Conservation (phyloP, 2,329 filamentous ascomycete species). For the Cryphonectria parasitica region DNA sequence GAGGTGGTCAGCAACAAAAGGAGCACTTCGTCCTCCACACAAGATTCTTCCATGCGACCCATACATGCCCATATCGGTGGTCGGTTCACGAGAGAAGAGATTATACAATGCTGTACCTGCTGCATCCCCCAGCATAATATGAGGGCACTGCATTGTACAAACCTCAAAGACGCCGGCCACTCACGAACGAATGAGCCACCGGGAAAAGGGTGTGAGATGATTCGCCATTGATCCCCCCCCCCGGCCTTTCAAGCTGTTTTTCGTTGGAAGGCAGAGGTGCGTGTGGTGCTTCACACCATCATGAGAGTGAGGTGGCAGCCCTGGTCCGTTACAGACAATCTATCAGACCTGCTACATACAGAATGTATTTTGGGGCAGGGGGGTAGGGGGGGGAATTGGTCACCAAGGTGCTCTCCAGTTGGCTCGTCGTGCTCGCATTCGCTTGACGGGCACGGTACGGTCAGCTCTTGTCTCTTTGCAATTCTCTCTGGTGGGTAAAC, state of each 20-base stretch:
- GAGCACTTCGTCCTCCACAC: neutral
- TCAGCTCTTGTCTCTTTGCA: neutral
- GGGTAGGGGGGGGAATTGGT: too few relatives aligned
- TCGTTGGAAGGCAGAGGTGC: neutral
- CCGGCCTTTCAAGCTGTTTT: neutral
- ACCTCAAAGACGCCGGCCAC: neutral
- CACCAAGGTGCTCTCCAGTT: neutral
- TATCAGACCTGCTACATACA: neutral
- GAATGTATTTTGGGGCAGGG: neutral
- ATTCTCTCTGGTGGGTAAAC: neutral
- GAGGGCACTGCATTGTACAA: neutral
- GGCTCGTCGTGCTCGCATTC: neutral
- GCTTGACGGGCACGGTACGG: neutral
- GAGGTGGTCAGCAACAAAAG: neutral
- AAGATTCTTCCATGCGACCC: neutral
- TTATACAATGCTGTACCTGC: neutral
- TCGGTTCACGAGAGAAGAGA: neutral
- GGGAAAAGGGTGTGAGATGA: conserved; percentile 25
- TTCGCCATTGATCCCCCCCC: conserved; percentile 17
- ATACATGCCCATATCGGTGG: neutral
- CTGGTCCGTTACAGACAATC: neutral
- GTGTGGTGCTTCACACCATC: neutral
- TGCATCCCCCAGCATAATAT: neutral
- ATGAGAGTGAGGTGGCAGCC: neutral
- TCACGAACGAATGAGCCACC: neutral